Base-by-base conservation (phyloP, 2,329 filamentous ascomycete species). In the Aspergillus ochraceus region DNA sequence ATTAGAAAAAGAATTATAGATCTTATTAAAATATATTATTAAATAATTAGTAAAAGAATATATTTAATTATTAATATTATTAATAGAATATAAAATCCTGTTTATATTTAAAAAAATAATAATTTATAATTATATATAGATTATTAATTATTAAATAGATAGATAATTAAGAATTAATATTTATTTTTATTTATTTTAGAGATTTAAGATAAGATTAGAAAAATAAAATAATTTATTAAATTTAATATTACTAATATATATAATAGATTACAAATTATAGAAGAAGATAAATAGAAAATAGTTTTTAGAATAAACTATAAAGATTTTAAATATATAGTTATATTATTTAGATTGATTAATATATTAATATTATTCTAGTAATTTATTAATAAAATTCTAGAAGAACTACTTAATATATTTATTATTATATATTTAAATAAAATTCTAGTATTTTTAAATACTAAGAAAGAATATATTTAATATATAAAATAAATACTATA, bases 201-300 rank as follows among this genome's bases (percentile, higher is more conserved):
- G 20, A 63, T 36, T 0, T 12, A 61, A 39, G 6, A 49, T 6
- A 59, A 61, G 52, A 56, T 57, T 54, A 36, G 12, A 9, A 50
- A 42, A 42, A 32, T 36, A 49, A 50, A 56, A 32, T 61, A 53
- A 42, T 61, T 64, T 55, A 64, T 47, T 12, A 64, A 64, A 24
- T 32, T 64, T 24, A 42, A 62, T 59, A 60, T 64, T 58, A 62
- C 52, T 46, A 24, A 55, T 17, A 29, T 69, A 60, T 62, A 60
- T 65, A 52, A 60, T 55, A 14, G 64, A 68, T 51, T 54, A 46
- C 52, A 66, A 17, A 62, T 74, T 36, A 56, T 50, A 22, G 42
- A 68, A 65, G 58, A 55, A n/a, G 52, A 76, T 30, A 53, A 74
- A 64, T 75, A 61, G 60, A 76, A 75, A 53, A 77, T 55, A 8